Percentiles rank a stretch among this genome's conserved stretches.
phyloP scores from a whole-genome alignment of 192 early-diverging fungal genomes.

The Coemansia sp. region DNA sequence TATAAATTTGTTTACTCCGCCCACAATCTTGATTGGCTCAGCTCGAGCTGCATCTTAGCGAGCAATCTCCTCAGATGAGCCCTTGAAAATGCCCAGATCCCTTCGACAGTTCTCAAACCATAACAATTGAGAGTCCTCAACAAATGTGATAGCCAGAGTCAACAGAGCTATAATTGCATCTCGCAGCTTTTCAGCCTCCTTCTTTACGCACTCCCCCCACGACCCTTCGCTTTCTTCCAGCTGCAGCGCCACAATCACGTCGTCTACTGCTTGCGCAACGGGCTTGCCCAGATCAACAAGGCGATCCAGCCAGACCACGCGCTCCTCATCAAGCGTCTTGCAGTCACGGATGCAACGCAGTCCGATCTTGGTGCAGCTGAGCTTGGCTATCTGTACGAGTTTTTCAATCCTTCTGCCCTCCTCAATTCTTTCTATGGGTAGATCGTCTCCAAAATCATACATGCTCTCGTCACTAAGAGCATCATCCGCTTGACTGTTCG shows the following conservation, averaged over 20 bases:
- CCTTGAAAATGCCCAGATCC: slow-evolving; percentile 24
- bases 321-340: slow-evolving; percentile 34
- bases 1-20: neutral
- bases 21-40: neutral
- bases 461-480: slow-evolving; percentile 38
- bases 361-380: slow-evolving; percentile 41
- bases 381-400: slow-evolving; percentile 25
- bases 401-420: slow-evolving; percentile 30
- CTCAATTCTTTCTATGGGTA: slow-evolving; percentile 30
- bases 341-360: slow-evolving; percentile 51
- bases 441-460: slow-evolving; percentile 41
- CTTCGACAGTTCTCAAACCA: slow-evolving; percentile 48
- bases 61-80: slow-evolving; percentile 12
- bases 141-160: slow-evolving; percentile 50
- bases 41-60: slow-evolving; percentile 15
- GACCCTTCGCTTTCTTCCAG: slow-evolving; percentile 14
- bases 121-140: slow-evolving; percentile 43
- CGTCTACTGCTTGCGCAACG: slow-evolving; percentile 33
- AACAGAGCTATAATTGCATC: slow-evolving; percentile 18
- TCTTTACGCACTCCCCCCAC: slow-evolving; percentile 17
- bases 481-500: slow-evolving; percentile 1
- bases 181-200: slow-evolving; percentile 21
- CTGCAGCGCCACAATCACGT: slow-evolving; percentile 31
- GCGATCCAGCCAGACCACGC: slow-evolving; percentile 42
- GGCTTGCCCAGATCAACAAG: slow-evolving; percentile 41